Base-by-base conservation (phyloP, 2,329 filamentous ascomycete species). In the Penicillium sumatraense region DNA sequence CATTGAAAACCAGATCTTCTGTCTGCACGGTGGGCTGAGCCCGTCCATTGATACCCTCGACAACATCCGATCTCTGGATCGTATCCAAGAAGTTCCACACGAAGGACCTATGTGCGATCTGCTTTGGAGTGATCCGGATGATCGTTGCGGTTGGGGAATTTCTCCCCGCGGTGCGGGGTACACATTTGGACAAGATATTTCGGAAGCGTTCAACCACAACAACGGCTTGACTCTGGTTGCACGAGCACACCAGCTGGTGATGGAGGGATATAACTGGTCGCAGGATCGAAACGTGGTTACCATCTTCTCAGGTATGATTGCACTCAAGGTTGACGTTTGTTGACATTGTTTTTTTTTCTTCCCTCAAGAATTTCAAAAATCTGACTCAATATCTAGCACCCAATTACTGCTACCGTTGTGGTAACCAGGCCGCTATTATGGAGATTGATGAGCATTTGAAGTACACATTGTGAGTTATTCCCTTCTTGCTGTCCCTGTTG, bases 221-320 rank as follows among this genome's bases (percentile, higher is more conserved):
- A 99, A 99, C 71, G 93, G 93, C 54, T 80, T 99, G 77, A 98
- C 93, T 51, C 82, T 98, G 60, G 96, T 99, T 72, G 95, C 95
- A 57, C 86, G 95, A 77, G 95, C 95, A 53, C 95, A 99, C 83
- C 95, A 99, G 80, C 81, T 99, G 74, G 95, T 99, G 58, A 99
- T 98, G 93, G 95, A 99, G 77, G 95, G 95, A 46, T 99, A 98
- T 79, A 99, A 98, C 76, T 99, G 95, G 95, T 97, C 93, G 63
- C 95, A 98, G 77, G 95, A 98, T 74, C 83, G 93, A 64, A 98
- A 99, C 67, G 95, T 99, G 49, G 95, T 99, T 58, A 99, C 95
- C 33, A 98, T 99, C 71, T 99, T 99, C 81, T 97, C 93, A 66
- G 92, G 90, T 93, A 80, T 63, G 80, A 72, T 62, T 10, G 31